A percentile compares a stretch with the other conserved stretches of the same genome.
These are phyloP conservation scores for Penicillium concentricum DNA, from an alignment of 2,329 filamentous ascomycete genomes.

Conservation along the genomic window DNA sequence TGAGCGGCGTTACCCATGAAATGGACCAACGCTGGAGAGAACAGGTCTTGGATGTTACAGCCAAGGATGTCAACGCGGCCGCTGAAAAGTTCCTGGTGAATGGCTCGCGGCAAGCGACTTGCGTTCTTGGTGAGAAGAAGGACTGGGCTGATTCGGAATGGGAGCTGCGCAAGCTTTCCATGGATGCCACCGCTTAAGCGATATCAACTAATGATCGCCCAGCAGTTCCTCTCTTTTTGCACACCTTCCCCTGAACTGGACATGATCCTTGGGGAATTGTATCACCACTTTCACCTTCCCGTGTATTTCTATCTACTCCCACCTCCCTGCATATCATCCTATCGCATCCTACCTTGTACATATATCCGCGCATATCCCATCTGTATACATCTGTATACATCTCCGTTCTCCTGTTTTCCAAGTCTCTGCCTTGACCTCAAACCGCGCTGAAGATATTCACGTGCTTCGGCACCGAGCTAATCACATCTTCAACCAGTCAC, in stretches of 20 bases:
- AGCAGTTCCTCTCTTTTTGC: neutral
- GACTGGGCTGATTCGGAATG: constrained; percentile 71
- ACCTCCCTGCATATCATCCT: constrained; percentile 5
- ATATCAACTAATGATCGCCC: neutral
- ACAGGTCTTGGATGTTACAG: constrained; percentile 80
- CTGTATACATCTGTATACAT: constrained; percentile 10
- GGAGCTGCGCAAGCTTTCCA: constrained; percentile 72
- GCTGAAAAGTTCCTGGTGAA: constrained; percentile 81
- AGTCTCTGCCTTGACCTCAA: neutral
- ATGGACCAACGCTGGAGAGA: constrained; percentile 86
- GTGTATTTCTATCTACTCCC: constrained; percentile 20
- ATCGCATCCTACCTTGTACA: constrained; percentile 22
- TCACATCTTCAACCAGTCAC: constrained; percentile 48
- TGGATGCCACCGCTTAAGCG: constrained; percentile 40
- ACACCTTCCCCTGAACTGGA: neutral
- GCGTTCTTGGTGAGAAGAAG: constrained; percentile 80
- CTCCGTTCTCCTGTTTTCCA: constrained; percentile 10
- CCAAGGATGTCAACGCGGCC: constrained; percentile 73
- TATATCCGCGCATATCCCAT: constrained; percentile 24
- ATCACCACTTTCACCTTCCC: constrained; percentile 6
- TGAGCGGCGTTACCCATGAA: constrained; percentile 79
- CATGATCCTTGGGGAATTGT: neutral
- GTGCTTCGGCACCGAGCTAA: constrained; percentile 53
- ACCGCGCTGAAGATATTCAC: constrained; percentile 30
- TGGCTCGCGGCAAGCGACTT: constrained; percentile 58